These are phyloP conservation scores for Fistulinella prunicolor DNA, from an alignment of 768 basidiomycete genomes.

Conservation along the genomic window DNA sequence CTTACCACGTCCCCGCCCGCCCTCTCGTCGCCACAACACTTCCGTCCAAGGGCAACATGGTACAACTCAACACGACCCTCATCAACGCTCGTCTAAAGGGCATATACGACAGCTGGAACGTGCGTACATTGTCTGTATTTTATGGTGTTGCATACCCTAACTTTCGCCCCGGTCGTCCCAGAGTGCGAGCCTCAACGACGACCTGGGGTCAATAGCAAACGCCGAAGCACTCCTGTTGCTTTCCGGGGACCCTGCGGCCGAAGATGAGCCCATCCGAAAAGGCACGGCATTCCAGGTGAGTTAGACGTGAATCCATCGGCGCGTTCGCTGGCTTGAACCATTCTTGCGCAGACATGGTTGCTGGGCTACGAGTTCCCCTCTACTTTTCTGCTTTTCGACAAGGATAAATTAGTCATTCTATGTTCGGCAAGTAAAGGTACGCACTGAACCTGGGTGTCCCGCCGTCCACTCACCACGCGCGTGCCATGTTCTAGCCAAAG, in stretches of 20 bases:
- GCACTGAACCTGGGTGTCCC: conserved; percentile 6
- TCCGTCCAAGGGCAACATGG: conserved; percentile 43
- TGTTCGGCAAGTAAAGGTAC: conserved; percentile 89
- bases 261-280: conserved; percentile 90
- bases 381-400: conserved; percentile 81
- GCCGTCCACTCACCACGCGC: conserved; percentile 12
- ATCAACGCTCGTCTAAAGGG: conserved; percentile 57
- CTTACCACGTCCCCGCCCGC: conserved; percentile 15
- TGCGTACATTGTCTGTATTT: conserved; percentile 31
- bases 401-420: conserved; percentile 71
- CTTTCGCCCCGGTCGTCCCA: conserved; percentile 26
- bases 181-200: conserved; percentile 68
- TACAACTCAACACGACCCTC: conserved; percentile 65
- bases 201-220: conserved; percentile 64
- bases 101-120: conserved; percentile 63
- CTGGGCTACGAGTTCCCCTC: conserved; percentile 98
- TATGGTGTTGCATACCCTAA: conserved; percentile 12
- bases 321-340: conserved; percentile 2
- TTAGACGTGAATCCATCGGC: neutral
- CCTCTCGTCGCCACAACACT: conserved; percentile 2
- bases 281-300: conserved; percentile 89
- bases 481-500: conserved; percentile 62
- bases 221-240: conserved; percentile 67
- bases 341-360: conserved; percentile 76
- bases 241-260: conserved; percentile 75